Evolutionary conservation across 306 rosid species (phyloP), one percentile per base, ranked within the genome.

Genomic region (Malus sylvestris): DNA sequence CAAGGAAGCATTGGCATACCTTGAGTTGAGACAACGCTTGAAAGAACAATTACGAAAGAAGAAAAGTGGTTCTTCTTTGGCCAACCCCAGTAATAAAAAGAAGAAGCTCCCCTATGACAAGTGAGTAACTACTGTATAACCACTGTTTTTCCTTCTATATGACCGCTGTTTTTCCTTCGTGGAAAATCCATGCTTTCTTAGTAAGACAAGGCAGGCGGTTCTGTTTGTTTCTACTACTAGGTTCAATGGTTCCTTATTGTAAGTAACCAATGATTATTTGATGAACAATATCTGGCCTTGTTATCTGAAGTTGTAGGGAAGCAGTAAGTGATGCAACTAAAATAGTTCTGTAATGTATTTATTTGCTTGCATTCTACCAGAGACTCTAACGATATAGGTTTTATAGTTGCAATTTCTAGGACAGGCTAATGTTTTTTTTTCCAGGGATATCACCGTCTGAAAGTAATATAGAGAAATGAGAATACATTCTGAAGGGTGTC

Each of bases 1-100:
- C 8, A 87, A 87, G 80, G 98, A 91, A 72, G 94, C 86, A 83
- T 14, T 82, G 72, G 90, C 88, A 18, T 90, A 85, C 71, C 97
- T 93, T 75, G 93, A 76, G 73, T 80, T 86, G 85, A 91, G 97
- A 82, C 88, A 91, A 81, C 78, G 80, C 23, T 78, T 88, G 84
- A 93, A 93, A 86, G 97, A 93, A 46, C 78, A 71, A 23, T 67
- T 87, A 22, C 86, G 93, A 80, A 88, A 76, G 83, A 86, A 75
- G 82, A 92, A 87, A 67, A 85, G 61, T 3, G 77, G 84, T 75
- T 64, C 82, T 74, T 76, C 87, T 68, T 82, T 11, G 72, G 71
- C 81, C 33, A 78, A 83, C 33, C 81, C 86, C 7, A 79, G 68
- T 68, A 82, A 77, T 40, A 84, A 74, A 76, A 87, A 73, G 85